These are phyloP conservation scores for Holtermanniella nyarrowii DNA, from an alignment of 768 basidiomycete genomes.

Conservation along the genomic window DNA sequence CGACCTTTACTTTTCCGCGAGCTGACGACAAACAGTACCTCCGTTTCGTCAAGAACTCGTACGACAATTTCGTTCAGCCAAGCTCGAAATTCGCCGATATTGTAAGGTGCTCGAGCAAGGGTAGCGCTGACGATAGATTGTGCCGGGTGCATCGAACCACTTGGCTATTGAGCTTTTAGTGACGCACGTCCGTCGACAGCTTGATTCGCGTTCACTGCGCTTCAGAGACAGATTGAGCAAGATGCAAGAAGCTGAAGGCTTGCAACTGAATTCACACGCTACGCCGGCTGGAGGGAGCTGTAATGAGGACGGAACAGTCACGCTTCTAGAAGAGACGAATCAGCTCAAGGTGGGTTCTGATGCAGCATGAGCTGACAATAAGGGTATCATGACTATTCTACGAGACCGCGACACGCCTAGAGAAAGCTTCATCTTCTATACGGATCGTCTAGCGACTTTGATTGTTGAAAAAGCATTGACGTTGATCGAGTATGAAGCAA, in stretches of 20 bases:
- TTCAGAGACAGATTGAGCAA: slow-evolving; percentile 64
- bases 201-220: slow-evolving; percentile 63
- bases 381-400: slow-evolving; percentile 86
- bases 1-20: background rate
- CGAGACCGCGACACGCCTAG: slow-evolving; percentile 59
- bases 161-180: slow-evolving; percentile 89
- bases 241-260: slow-evolving; percentile 9
- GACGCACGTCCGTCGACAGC: slow-evolving; percentile 74
- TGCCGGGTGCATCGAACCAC: slow-evolving; percentile 81
- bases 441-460: slow-evolving; percentile 72
- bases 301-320: slow-evolving; percentile 46
- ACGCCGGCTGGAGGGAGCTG: background rate
- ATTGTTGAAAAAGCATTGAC: slow-evolving; percentile 76
- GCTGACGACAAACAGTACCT: slow-evolving; percentile 49
- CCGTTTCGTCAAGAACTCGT: slow-evolving; percentile 87
- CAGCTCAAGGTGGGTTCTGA: slow-evolving; percentile 57
- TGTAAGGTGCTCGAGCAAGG: slow-evolving; percentile 43
- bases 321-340: slow-evolving; percentile 61
- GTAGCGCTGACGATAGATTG: slow-evolving; percentile 54
- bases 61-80: slow-evolving; percentile 85
- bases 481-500: slow-evolving; percentile 59
- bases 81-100: slow-evolving; percentile 82
- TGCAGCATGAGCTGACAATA: background rate
- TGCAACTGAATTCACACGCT: slow-evolving; percentile 17
- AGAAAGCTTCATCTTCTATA: slow-evolving; percentile 88